Evolutionary conservation across 768 basidiomycete genomes (phyloP), one percentile per base, ranked within the genome.

Genomic region (Pholiota conissans): DNA sequence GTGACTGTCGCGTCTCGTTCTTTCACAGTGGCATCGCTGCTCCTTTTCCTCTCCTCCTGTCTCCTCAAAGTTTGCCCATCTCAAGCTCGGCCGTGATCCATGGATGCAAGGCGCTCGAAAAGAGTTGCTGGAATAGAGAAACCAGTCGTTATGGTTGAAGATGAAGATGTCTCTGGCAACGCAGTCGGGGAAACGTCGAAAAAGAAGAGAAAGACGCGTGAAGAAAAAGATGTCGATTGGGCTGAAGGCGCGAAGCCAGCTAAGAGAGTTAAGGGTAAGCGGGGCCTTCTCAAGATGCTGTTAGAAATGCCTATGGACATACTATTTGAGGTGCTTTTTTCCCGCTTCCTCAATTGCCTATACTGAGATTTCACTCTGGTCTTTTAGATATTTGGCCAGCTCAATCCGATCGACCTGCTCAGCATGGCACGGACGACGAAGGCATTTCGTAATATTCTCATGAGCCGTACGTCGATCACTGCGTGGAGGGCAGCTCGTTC

Each of bases 341-440:
- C 3, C n/a, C 16, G 2, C n/a, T 18, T 8, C 14, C 5, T 40
- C 10, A 11, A 35, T 35, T 3, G n/a, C n/a, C n/a, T n/a, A 35
- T 9, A 35, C 34, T 35, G 9, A 35, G 3, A n/a, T 35, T 9
- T 9, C 34, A 11, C 34, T 11, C 34, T 11, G 9, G 14, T 13
- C 28, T 13, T 20, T 2, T 16, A 79, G 71, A 73, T 76, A n/a
- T 70, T 75, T 48, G 59, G 59, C 7, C 63, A 72, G 45, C 63
- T 78, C 3, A 53, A 68, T n/a, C 75, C 77, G 7, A 30, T 63
- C 13, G 76, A 79, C 57, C 58, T 80, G 0, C 60, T 80, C 7
- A 63, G 66, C 49, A 67, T 79, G 1, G 67, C 74, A 1, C 61
- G 73, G 42, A 67, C 76, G 4, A 70, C 61, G 30, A 72, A 73